These are phyloP conservation scores for Globisporangium megalacanthum DNA, from an alignment of 352 stramenopile species.

Conservation along the genomic window DNA sequence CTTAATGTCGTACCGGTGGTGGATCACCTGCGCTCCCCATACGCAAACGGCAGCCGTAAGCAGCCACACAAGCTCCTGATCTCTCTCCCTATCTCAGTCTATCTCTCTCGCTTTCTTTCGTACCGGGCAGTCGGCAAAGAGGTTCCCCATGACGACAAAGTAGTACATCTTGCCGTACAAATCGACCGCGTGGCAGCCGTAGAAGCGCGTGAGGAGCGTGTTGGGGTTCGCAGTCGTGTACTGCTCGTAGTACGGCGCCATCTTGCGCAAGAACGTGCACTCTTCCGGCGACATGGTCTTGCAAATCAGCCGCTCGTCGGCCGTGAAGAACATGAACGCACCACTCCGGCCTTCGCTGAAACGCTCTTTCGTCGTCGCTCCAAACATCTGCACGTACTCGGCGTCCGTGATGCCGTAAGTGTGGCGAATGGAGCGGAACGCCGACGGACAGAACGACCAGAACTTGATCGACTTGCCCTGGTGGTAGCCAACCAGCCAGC, in stretches of 20 bases:
- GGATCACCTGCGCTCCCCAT: slow-evolving; percentile 30
- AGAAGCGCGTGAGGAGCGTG: slow-evolving; percentile 87
- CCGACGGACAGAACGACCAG: slow-evolving; percentile 75
- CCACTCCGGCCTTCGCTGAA: slow-evolving; percentile 86
- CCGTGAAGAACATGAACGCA: slow-evolving; percentile 89
- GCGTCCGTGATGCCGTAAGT: slow-evolving; percentile 64
- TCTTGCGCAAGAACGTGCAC: slow-evolving; percentile 67
- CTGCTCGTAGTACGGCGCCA: slow-evolving; percentile 78
- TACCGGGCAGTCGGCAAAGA: slow-evolving; percentile 83
- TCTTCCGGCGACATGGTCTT: slow-evolving; percentile 85
- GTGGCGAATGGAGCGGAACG: slow-evolving; percentile 75
- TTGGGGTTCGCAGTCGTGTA: slow-evolving; percentile 88
- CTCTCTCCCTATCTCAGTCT: too few species aligned
- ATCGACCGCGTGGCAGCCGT: slow-evolving; percentile 83
- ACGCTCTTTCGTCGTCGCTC: slow-evolving; percentile 82
- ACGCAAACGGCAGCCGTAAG: neutral
- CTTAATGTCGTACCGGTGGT: slow-evolving; percentile 91
- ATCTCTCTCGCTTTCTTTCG: neutral
- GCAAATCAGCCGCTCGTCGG: slow-evolving; percentile 87
- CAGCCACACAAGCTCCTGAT: neutral
- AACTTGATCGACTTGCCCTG: slow-evolving; percentile 85
- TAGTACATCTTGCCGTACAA: slow-evolving; percentile 91
- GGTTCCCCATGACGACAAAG: slow-evolving; percentile 91
- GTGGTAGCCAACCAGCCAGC: slow-evolving; percentile 7
- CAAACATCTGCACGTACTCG: slow-evolving; percentile 78